Evolutionary conservation across 352 stramenopile genomes (phyloP).

Genomic region (Pseudoperonospora humuli): DNA sequence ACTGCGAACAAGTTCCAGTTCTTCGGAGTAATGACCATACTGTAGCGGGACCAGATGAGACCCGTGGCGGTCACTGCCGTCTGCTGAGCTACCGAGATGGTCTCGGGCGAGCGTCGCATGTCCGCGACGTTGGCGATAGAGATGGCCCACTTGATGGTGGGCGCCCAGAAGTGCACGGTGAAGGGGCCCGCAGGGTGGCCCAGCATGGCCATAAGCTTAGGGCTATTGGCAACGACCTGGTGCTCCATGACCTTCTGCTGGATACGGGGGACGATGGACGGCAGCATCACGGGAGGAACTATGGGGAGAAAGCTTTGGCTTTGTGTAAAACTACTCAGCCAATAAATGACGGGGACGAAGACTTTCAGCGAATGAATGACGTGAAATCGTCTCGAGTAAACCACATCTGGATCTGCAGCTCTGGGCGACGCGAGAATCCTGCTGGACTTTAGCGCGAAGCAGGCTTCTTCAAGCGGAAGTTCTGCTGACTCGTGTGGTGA

Average conservation of each 20-base stretch:
- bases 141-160: constrained; percentile 86
- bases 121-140: constrained; percentile 83
- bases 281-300: constrained; percentile 61
- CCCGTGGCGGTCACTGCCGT: constrained; percentile 62
- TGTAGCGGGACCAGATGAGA: too few species aligned
- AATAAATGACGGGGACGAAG: too few species aligned
- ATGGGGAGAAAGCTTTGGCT: too few species aligned
- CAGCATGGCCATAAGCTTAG: constrained; percentile 52
- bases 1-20: constrained; percentile 90
- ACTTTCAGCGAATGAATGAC: too few species aligned
- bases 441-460: too few species aligned
- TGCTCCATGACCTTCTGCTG: constrained; percentile 68
- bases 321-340: too few species aligned
- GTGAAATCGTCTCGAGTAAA: too few species aligned
- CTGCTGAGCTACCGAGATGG: constrained; percentile 81
- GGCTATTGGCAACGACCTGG: constrained; percentile 60
- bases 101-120: constrained; percentile 74
- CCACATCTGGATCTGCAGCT: too few species aligned
- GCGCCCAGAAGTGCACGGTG: constrained; percentile 86
- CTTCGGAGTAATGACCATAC: constrained; percentile 83
- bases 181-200: too few species aligned
- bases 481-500: too few species aligned
- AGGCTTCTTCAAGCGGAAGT: too few species aligned
- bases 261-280: constrained; percentile 66
- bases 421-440: too few species aligned